Conservation (phyloP, 495 filamentous ascomycete genomes). For the Neurospora sp. region DNA sequence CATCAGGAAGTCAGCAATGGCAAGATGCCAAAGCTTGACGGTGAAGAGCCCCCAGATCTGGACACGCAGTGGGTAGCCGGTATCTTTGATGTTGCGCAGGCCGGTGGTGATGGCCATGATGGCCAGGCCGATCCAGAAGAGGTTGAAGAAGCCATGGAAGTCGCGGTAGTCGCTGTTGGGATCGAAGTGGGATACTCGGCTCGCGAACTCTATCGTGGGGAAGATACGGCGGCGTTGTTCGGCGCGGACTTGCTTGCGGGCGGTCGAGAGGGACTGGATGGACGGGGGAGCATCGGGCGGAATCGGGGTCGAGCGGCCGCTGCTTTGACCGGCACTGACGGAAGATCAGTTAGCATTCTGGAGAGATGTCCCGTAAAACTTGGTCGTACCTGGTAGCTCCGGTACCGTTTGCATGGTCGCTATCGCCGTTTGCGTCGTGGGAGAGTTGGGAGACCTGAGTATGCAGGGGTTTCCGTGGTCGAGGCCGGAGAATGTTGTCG, state of each 20-base stretch:
- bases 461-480: constrained; percentile 35
- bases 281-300: constrained; percentile 88
- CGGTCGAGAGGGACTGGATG: constrained; percentile 70
- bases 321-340: constrained; percentile 23
- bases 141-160: constrained; percentile 92
- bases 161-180: constrained; percentile 83
- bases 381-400: not conserved
- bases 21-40: constrained; percentile 79
- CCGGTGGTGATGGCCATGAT: constrained; percentile 94
- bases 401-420: not conserved
- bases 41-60: constrained; percentile 82
- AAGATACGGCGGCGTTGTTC: constrained; percentile 76
- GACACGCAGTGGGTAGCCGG: constrained; percentile 71
- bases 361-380: not conserved
- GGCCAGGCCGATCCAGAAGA: constrained; percentile 93
- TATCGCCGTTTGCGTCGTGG: constrained; percentile 15
- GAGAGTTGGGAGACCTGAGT: constrained; percentile 28
- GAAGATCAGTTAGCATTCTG: constrained; percentile 1
- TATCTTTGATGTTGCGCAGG: constrained; percentile 88
- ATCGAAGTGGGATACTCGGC: constrained; percentile 95
- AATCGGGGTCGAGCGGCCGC: constrained; percentile 81
- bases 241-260: constrained; percentile 75
- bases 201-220: constrained; percentile 87
- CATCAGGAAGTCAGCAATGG: constrained; percentile 75
- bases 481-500: constrained; percentile 31